These are phyloP conservation scores for Pseudofabraea citricarpa DNA, from an alignment of 2,329 filamentous ascomycete species.

Conservation along the genomic window DNA sequence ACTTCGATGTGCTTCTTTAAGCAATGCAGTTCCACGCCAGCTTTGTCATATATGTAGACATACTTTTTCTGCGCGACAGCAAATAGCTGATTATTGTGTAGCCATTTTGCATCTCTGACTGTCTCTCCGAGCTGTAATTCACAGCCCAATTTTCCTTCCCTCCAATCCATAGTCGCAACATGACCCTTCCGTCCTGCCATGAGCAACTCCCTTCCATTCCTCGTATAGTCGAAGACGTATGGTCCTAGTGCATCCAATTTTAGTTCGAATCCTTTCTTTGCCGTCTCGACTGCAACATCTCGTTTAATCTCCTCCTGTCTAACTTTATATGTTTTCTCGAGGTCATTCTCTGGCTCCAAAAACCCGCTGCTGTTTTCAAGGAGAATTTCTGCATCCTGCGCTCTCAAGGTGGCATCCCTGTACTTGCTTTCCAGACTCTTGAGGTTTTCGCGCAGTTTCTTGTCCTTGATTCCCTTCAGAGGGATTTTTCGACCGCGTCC, in stretches of 20 bases:
- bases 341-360: slow-evolving; percentile 78
- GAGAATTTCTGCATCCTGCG: slow-evolving; percentile 93
- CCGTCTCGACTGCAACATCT: slow-evolving; percentile 74
- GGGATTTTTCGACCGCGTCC: slow-evolving; percentile 77
- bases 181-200: slow-evolving; percentile 89
- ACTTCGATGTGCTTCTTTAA: slow-evolving; percentile 88
- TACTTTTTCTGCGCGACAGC: slow-evolving; percentile 95
- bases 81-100: slow-evolving; percentile 93
- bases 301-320: slow-evolving; percentile 79
- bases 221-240: slow-evolving; percentile 83
- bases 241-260: slow-evolving; percentile 79
- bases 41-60: slow-evolving; percentile 91
- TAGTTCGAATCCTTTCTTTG: slow-evolving; percentile 89
- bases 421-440: slow-evolving; percentile 77
- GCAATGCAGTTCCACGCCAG: slow-evolving; percentile 89
- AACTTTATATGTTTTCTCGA: slow-evolving; percentile 90
- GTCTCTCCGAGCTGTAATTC: slow-evolving; percentile 91
- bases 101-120: slow-evolving; percentile 81
- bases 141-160: slow-evolving; percentile 83
- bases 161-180: slow-evolving; percentile 95
- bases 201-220: slow-evolving; percentile 81
- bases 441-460: slow-evolving; percentile 80
- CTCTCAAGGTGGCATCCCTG: slow-evolving; percentile 72
- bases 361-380: slow-evolving; percentile 84
- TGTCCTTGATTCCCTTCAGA: slow-evolving; percentile 73